Conservation (phyloP, 768 basidiomycete genomes). For the Hydnum rufescens region DNA sequence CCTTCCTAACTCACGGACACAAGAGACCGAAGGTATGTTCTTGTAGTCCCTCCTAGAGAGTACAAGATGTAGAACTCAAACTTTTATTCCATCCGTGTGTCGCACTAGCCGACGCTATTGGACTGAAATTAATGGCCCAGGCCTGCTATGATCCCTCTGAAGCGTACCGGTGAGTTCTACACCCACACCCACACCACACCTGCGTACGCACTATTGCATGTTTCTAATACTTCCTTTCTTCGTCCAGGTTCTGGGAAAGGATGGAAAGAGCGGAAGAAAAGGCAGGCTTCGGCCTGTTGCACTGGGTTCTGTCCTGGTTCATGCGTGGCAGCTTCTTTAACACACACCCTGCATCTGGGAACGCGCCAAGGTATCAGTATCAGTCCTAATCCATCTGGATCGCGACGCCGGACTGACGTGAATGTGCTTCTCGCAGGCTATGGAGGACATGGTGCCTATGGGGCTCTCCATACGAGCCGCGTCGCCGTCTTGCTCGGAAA, state of each 20-base stretch:
- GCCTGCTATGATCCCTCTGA: conserved; percentile 78
- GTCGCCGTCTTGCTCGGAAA: background rate
- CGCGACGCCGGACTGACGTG: background rate
- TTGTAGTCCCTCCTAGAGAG: background rate
- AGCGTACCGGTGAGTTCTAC: conserved; percentile 38
- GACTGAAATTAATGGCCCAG: conserved; percentile 53
- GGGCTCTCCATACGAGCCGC: conserved; percentile 9
- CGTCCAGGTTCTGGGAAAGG: conserved; percentile 47
- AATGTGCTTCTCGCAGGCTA: conserved; percentile 2
- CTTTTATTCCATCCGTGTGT: background rate
- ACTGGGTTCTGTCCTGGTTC: background rate
- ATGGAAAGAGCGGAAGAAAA: conserved; percentile 36
- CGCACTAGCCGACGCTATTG: conserved; percentile 71
- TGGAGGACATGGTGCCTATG: conserved; percentile 6
- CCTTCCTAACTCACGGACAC: conserved; percentile 64
- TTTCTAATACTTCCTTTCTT: background rate
- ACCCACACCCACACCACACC: background rate
- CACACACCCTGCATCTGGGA: conserved; percentile 64
- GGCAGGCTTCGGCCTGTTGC: conserved; percentile 11
- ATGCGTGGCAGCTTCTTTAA: conserved; percentile 30
- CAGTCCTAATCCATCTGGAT: background rate
- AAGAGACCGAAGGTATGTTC: conserved; percentile 56
- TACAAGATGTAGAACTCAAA: background rate
- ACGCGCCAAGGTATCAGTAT: conserved; percentile 43
- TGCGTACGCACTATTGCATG: background rate